Evolutionary conservation across 768 basidiomycete genomes (phyloP), one percentile per base, ranked within the genome.

Genomic region (Boletus huronensis): DNA sequence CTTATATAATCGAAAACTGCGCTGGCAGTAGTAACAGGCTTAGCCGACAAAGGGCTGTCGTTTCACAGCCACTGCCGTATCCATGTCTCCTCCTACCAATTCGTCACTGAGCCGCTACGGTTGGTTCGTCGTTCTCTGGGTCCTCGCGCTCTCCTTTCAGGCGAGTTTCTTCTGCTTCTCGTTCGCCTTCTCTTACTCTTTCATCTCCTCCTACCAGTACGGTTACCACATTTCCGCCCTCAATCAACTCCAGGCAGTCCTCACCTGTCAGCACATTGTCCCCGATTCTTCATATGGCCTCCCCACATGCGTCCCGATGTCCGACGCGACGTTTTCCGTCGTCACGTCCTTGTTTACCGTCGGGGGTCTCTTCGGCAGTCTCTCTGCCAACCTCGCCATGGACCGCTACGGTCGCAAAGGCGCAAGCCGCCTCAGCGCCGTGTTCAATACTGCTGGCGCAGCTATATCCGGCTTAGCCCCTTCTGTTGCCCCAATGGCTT

Each of bases 221-320:
- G 94, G 93, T n/a, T 97, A 89, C 70, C 92, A 96, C 69, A 90
- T 93, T 39, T 90, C 93, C 2, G 87, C 87, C 16, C 80, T 98
- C 55, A 98, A 98, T 69, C 93, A 94, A 67, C 85, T 95, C 25
- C 85, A 91, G 65, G 80, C 79, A 5, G 83, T 87, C 40, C 67
- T 94, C 53, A 91, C 88, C 3, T 96, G 93, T 74, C 79, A 79
- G 48, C 61, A 67, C 31, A 51, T 51, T 9, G 19, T 54, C 26
- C 52, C 58, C 1, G n/a, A 3, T 23, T 48, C 48, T 1, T 57
- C 65, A 43, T 69, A 74, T 62, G 74, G 73, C 10, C 73, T 90
- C 9, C 82, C 89, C 3, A 77, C 83, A 34, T 96, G 94, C 73
- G 85, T 96, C 31, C 81, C 81, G 6, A 89, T 97, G 84, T 82